Evolutionary conservation across 2,329 filamentous ascomycete genomes (phyloP), one percentile per base, ranked within the genome.

Genomic region (Onygenales sp.): DNA sequence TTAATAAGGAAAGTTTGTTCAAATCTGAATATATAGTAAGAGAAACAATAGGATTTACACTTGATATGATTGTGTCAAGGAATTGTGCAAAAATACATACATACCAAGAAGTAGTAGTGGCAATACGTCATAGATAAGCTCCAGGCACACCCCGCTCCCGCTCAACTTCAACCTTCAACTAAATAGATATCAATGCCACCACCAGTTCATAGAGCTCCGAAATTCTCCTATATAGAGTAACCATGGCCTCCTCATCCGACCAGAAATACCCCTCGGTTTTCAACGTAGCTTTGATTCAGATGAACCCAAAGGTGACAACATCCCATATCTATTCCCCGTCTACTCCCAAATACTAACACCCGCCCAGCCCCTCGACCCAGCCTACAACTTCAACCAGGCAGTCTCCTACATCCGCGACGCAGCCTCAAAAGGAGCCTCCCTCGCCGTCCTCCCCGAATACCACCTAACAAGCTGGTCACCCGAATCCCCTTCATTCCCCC

Each of bases 401-500:
- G 61, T 65, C 14, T 42, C 58, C 27, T 71, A 72, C 55, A 75
- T 79, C 59, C 69, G 70, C 45, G 61, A 70, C 14, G 76, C 75
- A 8, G 74, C 75, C 8, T 59, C 64, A 0, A 62, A 70, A 34
- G 70, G 69, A 2, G 73, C 70, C 42, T 65, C 80, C 42, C 68
- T 86, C 2, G 83, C 78, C n/a, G 76, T 85, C 4, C 56, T 81
- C 0, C 78, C 76, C 1, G 78, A 81, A 61, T 81, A 80, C 59
- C 77, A 80, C 55, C 67, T 81, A 3, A 75, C 76, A 6, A 75
- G 73, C 56, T 81, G 77, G 77, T 57, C 73, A 1, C 74, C 75
- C 0, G 65, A 73, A 42, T 74, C 78, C 14, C 67, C 72, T 0
- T 63, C 64, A 2, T 80, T 79, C 61, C 65, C 72, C 32, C 59